phyloP scores from a whole-genome alignment of 2,329 filamentous ascomycete species.

The Clonostachys chloroleuca region DNA sequence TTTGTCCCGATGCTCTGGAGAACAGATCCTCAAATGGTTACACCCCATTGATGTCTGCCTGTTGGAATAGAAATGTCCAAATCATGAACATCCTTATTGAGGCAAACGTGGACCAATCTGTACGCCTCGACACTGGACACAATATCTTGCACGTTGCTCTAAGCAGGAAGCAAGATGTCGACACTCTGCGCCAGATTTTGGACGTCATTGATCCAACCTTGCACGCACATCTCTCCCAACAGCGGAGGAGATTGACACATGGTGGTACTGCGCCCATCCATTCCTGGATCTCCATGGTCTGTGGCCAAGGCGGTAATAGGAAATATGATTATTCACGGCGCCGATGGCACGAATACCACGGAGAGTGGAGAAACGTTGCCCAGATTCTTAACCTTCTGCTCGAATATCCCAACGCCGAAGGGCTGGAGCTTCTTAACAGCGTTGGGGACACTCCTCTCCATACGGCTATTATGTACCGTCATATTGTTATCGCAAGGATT shows the following conservation, averaged over 20 bases:
- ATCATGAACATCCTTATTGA: conserved; percentile 58
- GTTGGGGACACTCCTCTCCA: conserved; percentile 64
- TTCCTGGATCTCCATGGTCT: conserved; percentile 39
- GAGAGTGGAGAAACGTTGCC: conserved; percentile 18
- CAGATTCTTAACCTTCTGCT: conserved; percentile 45
- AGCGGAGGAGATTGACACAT: conserved; percentile 46
- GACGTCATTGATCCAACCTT: conserved; percentile 54
- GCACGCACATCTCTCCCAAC: conserved; percentile 50
- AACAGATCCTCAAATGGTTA: conserved; percentile 51
- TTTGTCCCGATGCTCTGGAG: conserved; percentile 58
- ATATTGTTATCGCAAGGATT: conserved; percentile 27
- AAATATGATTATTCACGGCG: conserved; percentile 4
- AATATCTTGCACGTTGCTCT: conserved; percentile 66
- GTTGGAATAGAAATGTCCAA: conserved; percentile 45
- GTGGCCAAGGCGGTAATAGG: conserved; percentile 9
- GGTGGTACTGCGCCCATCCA: conserved; percentile 62
- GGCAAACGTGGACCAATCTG: conserved; percentile 65
- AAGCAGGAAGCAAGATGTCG: conserved; percentile 18
- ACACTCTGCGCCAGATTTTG: conserved; percentile 42
- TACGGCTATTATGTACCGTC: conserved; percentile 36
- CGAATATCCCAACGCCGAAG: conserved; percentile 37
- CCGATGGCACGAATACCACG: conserved; percentile 5
- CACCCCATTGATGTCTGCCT: conserved; percentile 69
- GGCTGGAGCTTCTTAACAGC: conserved; percentile 55
- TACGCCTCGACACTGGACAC: conserved; percentile 52